Base-by-base conservation (phyloP, 225 moss, liverwort and hornwort genomes). In the Sphagnum contortum region DNA sequence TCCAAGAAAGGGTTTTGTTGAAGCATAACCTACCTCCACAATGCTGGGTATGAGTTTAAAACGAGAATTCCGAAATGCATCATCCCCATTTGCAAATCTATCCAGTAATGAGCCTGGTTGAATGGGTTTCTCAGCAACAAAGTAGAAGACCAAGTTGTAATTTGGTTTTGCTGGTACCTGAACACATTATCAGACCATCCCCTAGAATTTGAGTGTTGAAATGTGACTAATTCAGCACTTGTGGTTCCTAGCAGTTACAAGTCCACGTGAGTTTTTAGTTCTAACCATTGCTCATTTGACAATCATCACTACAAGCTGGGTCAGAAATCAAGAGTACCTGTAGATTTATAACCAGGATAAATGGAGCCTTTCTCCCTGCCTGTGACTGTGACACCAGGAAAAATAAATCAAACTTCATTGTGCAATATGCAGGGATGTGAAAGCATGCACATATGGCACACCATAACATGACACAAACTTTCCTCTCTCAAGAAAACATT, bases 1-100 rank as follows among this genome's bases (percentile, higher is more conserved):
- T 55, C 3, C 29, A 52, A 29, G 29, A 29, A 0, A 29, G 29
- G 29, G 29, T 29, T 29, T 29, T 29, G 29, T 29, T 29, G 29
- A 29, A 9, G 66, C 8, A 29, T 12, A 51, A 13, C 65, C 76
- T 75, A 88, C 90, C 85, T 88, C 85, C 13, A 81, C 79, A 55
- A 90, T 88, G 65, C 85, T 88, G 14, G 90, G 90, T 72, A 91
- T 91, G 10, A 91, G 88, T 64, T 91, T 88, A 49, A 91, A 91
- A 9, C 88, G 73, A 52, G 85, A 74, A 77, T 91, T 86, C 44
- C 85, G 78, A 57, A 80, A 88, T 59, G 74, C 64, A 77, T 88
- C 76, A 60, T 91, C 90, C 14, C 90, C 90, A 57, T 91, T 81
- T 29, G 60, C 75, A 71, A 91, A 91, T 55, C 75, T 78, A 63